Percentiles rank a stretch among this genome's conserved stretches.
Conservation (phyloP, 345 rosid species). For the Hevea brasiliensis region DNA sequence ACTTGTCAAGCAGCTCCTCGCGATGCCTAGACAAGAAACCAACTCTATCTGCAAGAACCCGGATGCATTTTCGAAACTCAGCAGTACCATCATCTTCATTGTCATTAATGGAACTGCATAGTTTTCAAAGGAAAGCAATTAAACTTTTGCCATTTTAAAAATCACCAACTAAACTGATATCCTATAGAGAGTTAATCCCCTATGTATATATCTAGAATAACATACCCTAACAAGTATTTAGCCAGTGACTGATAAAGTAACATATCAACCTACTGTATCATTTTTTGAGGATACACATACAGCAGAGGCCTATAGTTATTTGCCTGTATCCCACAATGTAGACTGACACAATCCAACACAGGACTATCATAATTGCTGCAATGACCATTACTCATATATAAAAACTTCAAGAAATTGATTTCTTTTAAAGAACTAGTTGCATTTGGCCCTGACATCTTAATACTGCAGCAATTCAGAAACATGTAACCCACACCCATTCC, state of each 20-base stretch:
- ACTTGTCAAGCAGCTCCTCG: conserved; percentile 76
- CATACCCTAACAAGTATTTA: neutral
- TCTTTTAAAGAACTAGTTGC: too few relatives aligned
- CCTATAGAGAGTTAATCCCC: too few relatives aligned
- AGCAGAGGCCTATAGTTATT: too few relatives aligned
- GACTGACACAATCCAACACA: neutral
- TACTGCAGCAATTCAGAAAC: neutral
- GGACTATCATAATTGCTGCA: neutral
- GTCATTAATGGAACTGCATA: conserved; percentile 64
- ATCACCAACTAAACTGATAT: neutral
- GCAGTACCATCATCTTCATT: conserved; percentile 70
- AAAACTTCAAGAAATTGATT: neutral
- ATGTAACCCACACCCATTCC: neutral
- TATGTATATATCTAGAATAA: neutral
- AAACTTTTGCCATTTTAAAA: conserved; percentile 10
- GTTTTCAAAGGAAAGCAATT: conserved; percentile 21
- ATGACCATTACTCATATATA: neutral
- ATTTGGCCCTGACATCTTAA: neutral
- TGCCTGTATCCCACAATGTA: too few relatives aligned
- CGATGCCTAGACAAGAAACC: conserved; percentile 71
- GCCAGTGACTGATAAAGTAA: neutral
- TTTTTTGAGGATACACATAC: too few relatives aligned
- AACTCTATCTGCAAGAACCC: conserved; percentile 76
- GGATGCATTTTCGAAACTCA: conserved; percentile 72
- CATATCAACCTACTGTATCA: neutral